Percentiles rank a stretch among this genome's conserved stretches.
phyloP scores from a whole-genome alignment of 805 yeast species.

The Nakazawaea laoshanensis region DNA sequence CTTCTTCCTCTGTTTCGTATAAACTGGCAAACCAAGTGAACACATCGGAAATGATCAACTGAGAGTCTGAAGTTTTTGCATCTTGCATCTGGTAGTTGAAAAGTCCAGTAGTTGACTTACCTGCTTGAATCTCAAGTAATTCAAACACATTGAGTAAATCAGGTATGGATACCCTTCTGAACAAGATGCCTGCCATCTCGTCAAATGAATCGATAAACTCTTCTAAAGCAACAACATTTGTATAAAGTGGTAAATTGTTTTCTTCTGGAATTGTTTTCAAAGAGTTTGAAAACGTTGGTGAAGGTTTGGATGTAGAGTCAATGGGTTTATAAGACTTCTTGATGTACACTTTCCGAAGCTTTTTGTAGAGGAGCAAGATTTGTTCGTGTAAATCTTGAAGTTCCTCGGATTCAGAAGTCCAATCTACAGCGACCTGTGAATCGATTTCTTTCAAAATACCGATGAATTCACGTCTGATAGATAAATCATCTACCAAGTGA shows the following conservation, averaged over 20 bases:
- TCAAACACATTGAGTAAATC: slow-evolving; percentile 81
- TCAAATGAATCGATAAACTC: slow-evolving; percentile 59
- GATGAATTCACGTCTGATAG: slow-evolving; percentile 50
- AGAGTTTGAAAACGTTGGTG: slow-evolving; percentile 32
- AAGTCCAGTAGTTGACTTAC: slow-evolving; percentile 45
- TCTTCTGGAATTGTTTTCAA: slow-evolving; percentile 35
- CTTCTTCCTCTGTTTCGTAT: slow-evolving; percentile 27
- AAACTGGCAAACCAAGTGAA: slow-evolving; percentile 63
- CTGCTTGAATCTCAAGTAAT: slow-evolving; percentile 60
- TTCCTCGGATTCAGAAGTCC: slow-evolving; percentile 26
- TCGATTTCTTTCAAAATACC: slow-evolving; percentile 62
- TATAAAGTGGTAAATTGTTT: slow-evolving; percentile 34
- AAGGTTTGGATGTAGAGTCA: slow-evolving; percentile 26
- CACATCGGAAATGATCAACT: slow-evolving; percentile 55
- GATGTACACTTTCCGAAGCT: slow-evolving; percentile 60
- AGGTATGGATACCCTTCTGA: slow-evolving; percentile 45
- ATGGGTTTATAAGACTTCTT: slow-evolving; percentile 64
- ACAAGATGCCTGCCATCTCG: slow-evolving; percentile 46
- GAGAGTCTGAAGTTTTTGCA: slow-evolving; percentile 37
- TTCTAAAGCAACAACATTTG: slow-evolving; percentile 42
- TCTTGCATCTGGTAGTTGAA: slow-evolving; percentile 43
- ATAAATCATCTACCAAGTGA: slow-evolving; percentile 65
- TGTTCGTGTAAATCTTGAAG: slow-evolving; percentile 16
- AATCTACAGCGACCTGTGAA: slow-evolving; percentile 46
- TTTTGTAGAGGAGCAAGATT: slow-evolving; percentile 42